These are phyloP conservation scores for Rhynchospora tenuis DNA, from an alignment of 176 grass and related monocot species.

Conservation along the genomic window DNA sequence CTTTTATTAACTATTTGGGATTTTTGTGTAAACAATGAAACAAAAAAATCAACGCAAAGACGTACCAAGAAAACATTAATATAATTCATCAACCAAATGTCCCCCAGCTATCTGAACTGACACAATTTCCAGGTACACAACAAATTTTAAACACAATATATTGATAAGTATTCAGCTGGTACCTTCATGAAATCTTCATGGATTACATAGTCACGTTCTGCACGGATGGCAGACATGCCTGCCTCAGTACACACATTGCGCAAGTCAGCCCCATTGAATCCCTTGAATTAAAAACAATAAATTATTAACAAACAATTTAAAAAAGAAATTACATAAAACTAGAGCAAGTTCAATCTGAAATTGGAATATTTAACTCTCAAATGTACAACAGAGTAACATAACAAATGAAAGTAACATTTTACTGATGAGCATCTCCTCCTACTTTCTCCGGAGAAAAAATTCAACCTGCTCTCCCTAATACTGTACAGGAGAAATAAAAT, in stretches of 20 bases:
- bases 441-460: not conserved
- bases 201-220: slow-evolving; percentile 86
- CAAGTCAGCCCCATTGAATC: slow-evolving; percentile 89
- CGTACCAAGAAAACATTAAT: not conserved
- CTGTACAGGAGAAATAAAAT: not conserved
- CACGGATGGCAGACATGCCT: slow-evolving; percentile 93
- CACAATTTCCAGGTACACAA: not conserved
- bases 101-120: not conserved
- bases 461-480: not conserved
- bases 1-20: no score
- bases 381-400: not conserved
- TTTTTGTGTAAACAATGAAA: no score
- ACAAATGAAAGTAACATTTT: not conserved
- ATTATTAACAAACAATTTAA: not conserved
- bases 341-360: not conserved
- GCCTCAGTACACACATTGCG: slow-evolving; percentile 95
- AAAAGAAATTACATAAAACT: not conserved
- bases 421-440: not conserved
- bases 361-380: not conserved
- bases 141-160: not conserved
- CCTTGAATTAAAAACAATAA: slow-evolving; percentile 26
- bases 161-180: not conserved
- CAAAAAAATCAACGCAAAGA: not conserved
- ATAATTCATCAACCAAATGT: not conserved
- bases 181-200: slow-evolving; percentile 99